Conservation (phyloP, 2,329 filamentous ascomycete species). For the Arthrobotrys sinensis region DNA sequence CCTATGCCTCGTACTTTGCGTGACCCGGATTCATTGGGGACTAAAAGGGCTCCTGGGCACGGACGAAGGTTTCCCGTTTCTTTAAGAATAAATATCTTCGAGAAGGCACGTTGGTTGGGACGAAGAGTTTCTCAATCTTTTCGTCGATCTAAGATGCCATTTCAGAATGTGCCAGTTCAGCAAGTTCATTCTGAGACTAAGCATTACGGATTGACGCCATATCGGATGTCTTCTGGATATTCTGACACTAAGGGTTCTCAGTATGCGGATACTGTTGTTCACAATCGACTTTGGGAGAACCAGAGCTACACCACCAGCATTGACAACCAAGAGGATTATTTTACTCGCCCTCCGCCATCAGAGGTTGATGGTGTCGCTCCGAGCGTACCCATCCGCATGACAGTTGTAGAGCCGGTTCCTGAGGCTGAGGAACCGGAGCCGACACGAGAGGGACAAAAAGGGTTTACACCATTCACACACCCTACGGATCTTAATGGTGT, state of each 20-base stretch:
- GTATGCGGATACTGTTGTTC: constrained; percentile 57
- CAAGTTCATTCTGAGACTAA: constrained; percentile 53
- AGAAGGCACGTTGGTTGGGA: constrained; percentile 44
- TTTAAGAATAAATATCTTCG: constrained; percentile 36
- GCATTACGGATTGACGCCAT: constrained; percentile 39
- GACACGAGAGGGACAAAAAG: constrained; percentile 13
- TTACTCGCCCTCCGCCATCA: constrained; percentile 19
- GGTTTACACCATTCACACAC: constrained; percentile 34
- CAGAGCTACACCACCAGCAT: constrained; percentile 46
- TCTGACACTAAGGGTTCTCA: constrained; percentile 34
- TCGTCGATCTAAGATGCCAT: constrained; percentile 3
- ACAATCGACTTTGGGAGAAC: constrained; percentile 51
- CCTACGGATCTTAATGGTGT: constrained; percentile 43
- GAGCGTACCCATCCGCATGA: constrained; percentile 10
- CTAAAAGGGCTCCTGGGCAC: constrained; percentile 4
- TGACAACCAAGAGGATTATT: constrained; percentile 57
- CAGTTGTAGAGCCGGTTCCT: constrained; percentile 11
- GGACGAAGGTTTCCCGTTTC: constrained; percentile 18
- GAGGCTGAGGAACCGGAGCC: constrained; percentile 10
- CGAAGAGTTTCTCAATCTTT: constrained; percentile 44
- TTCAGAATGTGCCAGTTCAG: constrained; percentile 31
- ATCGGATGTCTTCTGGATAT: constrained; percentile 16
- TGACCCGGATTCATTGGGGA: constrained; percentile 43
- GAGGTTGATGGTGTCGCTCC: constrained; percentile 21
- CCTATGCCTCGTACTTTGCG: constrained; percentile 55